These are phyloP conservation scores for Aureobasidium sp. DNA, from an alignment of 2,329 filamentous ascomycete species.

Conservation along the genomic window DNA sequence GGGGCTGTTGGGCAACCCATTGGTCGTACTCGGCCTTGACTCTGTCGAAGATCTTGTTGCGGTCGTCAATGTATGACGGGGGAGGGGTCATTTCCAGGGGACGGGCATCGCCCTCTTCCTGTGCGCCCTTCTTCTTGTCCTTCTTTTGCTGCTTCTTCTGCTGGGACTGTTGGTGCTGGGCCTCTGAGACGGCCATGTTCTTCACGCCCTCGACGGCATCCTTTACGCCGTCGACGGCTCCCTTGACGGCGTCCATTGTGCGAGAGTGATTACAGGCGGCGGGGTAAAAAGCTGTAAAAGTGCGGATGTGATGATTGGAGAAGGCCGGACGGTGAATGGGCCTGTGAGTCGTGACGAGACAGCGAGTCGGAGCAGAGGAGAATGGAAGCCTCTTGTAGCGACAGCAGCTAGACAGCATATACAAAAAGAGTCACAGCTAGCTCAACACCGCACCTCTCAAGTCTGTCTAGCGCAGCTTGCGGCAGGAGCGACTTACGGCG, in stretches of 20 bases:
- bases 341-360: background rate
- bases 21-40: slow-evolving; percentile 79
- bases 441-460: background rate
- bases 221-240: slow-evolving; percentile 18
- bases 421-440: background rate
- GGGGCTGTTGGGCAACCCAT: slow-evolving; percentile 63
- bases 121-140: slow-evolving; percentile 44
- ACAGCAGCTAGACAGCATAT: slow-evolving; percentile 13
- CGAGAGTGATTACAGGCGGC: background rate
- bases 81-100: slow-evolving; percentile 45
- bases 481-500: background rate
- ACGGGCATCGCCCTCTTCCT: slow-evolving; percentile 31
- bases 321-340: background rate
- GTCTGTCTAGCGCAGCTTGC: background rate
- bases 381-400: background rate
- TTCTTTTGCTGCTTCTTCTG: slow-evolving; percentile 37
- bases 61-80: slow-evolving; percentile 73
- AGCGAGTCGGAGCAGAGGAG: background rate
- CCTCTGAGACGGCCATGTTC: slow-evolving; percentile 46
- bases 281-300: slow-evolving; percentile 11
- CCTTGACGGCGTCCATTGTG: slow-evolving; percentile 16
- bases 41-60: slow-evolving; percentile 80
- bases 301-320: background rate
- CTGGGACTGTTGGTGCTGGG: slow-evolving; percentile 20
- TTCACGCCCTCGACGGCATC: slow-evolving; percentile 52